Percentiles rank a stretch among this genome's conserved stretches.
Evolutionary conservation across 805 yeast species (phyloP).

Genomic region (Ogataea corticis): DNA sequence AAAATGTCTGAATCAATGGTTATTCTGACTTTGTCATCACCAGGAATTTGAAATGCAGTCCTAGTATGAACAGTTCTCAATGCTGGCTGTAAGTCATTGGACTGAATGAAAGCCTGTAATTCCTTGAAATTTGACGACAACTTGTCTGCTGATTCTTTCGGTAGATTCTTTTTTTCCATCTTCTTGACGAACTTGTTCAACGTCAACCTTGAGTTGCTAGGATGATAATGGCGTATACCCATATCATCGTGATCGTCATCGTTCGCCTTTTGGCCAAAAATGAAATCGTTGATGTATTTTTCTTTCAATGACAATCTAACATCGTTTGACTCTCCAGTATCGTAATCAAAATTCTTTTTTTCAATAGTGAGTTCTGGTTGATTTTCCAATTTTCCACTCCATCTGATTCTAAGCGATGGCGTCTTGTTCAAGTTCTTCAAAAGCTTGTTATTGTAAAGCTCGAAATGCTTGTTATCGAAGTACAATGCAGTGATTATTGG

Average conservation of each 20-base stretch:
- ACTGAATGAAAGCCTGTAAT: slow-evolving; percentile 61
- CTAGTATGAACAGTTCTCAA: slow-evolving; percentile 85
- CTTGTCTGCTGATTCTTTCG: slow-evolving; percentile 50
- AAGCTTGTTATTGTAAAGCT: slow-evolving; percentile 81
- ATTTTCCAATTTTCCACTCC: slow-evolving; percentile 82
- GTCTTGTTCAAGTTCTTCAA: slow-evolving; percentile 59
- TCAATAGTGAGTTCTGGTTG: slow-evolving; percentile 81
- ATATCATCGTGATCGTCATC: slow-evolving; percentile 39
- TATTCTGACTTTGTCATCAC: slow-evolving; percentile 89
- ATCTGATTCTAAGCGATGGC: slow-evolving; percentile 80
- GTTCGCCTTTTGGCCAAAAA: slow-evolving; percentile 33
- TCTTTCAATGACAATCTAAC: slow-evolving; percentile 72
- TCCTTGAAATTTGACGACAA: slow-evolving; percentile 56
- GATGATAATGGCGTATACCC: slow-evolving; percentile 12
- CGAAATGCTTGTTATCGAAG: slow-evolving; percentile 82
- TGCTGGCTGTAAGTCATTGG: slow-evolving; percentile 76
- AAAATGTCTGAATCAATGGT: slow-evolving; percentile 86
- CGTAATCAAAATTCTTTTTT: slow-evolving; percentile 68
- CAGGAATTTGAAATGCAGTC: slow-evolving; percentile 97
- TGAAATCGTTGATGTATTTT: slow-evolving; percentile 74
- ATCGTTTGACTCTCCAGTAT: slow-evolving; percentile 47
- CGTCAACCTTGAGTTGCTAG: slow-evolving; percentile 23
- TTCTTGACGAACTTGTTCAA: slow-evolving; percentile 55
- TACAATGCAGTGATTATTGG: slow-evolving; percentile 85
- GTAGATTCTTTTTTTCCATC: slow-evolving; percentile 61